Base-by-base conservation (phyloP, 768 basidiomycete species). In the Leccinum fibrillosum region DNA sequence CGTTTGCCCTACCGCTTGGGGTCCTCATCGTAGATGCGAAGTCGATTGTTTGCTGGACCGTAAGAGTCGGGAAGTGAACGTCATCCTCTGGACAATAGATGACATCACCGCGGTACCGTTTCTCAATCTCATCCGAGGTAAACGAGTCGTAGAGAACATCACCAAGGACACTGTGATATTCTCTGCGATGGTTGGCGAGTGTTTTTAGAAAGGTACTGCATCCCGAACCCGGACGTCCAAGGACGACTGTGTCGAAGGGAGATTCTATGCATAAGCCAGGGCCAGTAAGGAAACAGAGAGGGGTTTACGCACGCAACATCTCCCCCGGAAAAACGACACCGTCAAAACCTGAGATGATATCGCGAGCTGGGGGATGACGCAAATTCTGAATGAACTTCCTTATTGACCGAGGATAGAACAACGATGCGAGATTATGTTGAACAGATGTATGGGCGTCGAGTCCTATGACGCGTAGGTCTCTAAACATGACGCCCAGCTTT, bases 181-280 rank as follows among this genome's bases (percentile, higher is more conserved):
- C 76, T 13, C 66, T 66, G 10, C 78, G 74, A 54, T 78, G 73
- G 64, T 81, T 81, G 2, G 81, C 73, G 53, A 83, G 70, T 1
- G 77, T 79, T 67, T 84, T 85, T 51, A 85, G 71, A 56, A 85
- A 73, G 0, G 82, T 77, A 21, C 71, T 73, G 58, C 79, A 80
- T 17, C 79, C 79, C 5, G 90, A 85, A 11, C 89, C 89, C 80
- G 39, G 93, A 26, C 90, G 82, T 21, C 92, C 93, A 35, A 94
- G 80, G 12, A 94, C 92, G 15, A 94, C 89, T 89, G 64, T 7
- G 54, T 8, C 10, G 2, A 7, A n/a, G 12, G 26, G 49, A 23
- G 4, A 11, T 45, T 19, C 9, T 19, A 42, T 17, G 42, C 15
- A 42, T 42, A n/a, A 19, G 15, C 8, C 30, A 23, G 13, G 17